Conservation (phyloP, 345 rosid species). For the Moricandia arvensis region DNA sequence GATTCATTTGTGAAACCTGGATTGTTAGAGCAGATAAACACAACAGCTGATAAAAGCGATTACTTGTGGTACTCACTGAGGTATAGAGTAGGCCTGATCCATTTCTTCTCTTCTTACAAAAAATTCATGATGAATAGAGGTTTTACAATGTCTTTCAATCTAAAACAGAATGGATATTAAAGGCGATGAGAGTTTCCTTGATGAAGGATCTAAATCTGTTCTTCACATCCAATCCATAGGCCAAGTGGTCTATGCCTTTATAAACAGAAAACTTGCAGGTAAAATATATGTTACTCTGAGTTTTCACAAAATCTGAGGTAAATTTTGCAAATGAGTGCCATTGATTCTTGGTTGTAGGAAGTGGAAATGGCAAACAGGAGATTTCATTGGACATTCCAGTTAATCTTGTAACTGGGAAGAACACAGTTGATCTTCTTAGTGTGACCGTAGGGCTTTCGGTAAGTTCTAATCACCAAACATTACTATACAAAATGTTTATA, state of each 20-base stretch:
- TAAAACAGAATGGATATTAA: constrained; percentile 47
- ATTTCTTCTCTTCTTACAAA: constrained; percentile 6
- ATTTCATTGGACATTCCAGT: constrained; percentile 65
- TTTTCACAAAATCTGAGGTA: neutral
- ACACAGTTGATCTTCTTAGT: constrained; percentile 79
- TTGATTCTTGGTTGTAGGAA: constrained; percentile 49
- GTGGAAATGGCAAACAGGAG: constrained; percentile 53
- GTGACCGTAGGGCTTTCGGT: constrained; percentile 98
- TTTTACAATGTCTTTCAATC: constrained; percentile 13
- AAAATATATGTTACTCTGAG: neutral
- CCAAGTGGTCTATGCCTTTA: constrained; percentile 74
- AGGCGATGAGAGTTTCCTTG: constrained; percentile 56
- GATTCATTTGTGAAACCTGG: constrained; percentile 64
- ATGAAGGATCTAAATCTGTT: constrained; percentile 64
- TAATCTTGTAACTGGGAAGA: constrained; percentile 61
- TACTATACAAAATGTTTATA: neutral
- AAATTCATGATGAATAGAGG: neutral
- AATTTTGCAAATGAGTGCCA: neutral
- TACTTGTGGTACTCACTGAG: constrained; percentile 92
- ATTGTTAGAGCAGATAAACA: constrained; percentile 80
- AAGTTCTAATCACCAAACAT: constrained; percentile 1
- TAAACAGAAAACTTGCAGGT: constrained; percentile 86
- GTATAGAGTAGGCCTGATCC: constrained; percentile 37
- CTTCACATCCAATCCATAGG: constrained; percentile 86
- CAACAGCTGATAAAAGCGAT: constrained; percentile 83